Conservation (phyloP, 345 rosid genomes). For the Chamaenerion angustifolium region DNA sequence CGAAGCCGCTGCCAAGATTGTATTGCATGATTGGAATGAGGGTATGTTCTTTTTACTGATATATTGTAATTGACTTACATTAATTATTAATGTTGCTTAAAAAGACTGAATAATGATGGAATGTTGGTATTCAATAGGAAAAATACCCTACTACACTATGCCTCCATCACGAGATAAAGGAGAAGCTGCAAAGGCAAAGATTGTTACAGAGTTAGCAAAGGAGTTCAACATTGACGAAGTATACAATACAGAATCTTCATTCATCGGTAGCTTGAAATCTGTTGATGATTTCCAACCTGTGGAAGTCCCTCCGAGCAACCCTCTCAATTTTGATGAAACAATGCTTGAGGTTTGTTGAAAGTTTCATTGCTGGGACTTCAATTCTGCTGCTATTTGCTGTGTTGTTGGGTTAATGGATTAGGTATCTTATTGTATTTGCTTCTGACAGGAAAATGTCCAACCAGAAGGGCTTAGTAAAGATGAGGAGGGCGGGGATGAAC, state of each 20-base stretch:
- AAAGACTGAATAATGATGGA: no score
- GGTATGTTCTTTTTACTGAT: constrained; percentile 23
- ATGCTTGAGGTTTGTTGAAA: constrained; percentile 56
- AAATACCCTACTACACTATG: constrained; percentile 79
- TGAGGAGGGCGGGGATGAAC: constrained; percentile 24
- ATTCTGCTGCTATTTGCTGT: no score
- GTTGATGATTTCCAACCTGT: constrained; percentile 49
- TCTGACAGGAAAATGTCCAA: constrained; percentile 25
- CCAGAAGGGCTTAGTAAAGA: constrained; percentile 13
- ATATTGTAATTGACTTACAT: neutral
- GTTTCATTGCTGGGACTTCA: neutral
- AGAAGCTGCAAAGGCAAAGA: constrained; percentile 53
- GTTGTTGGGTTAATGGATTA: no score
- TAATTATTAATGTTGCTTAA: no score
- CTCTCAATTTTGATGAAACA: constrained; percentile 51
- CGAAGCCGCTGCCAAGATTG: constrained; percentile 76
- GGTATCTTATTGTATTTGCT: neutral
- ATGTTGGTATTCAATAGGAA: constrained; percentile 33
- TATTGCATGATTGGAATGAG: constrained; percentile 87
- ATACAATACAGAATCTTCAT: constrained; percentile 63
- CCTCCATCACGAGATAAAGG: constrained; percentile 64
- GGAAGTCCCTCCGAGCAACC: constrained; percentile 59
- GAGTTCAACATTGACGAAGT: constrained; percentile 79
- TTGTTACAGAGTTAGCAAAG: constrained; percentile 59
- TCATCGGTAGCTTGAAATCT: constrained; percentile 81